These are phyloP conservation scores for Gentiana macrophylla DNA, from an alignment of 257 asterid species.

Conservation along the genomic window DNA sequence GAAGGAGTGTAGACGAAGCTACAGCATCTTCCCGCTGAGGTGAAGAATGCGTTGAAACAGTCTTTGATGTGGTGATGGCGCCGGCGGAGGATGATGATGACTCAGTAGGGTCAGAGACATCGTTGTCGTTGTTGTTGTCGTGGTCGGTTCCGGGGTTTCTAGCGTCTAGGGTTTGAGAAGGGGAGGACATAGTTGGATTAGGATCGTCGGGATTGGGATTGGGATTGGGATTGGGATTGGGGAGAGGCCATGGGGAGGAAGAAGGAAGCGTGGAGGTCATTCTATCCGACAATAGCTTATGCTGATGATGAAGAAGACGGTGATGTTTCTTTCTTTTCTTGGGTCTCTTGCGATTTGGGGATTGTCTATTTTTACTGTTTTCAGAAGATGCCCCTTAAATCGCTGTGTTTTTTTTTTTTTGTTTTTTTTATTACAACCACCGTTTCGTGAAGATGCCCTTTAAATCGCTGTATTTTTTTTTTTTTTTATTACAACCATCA, in stretches of 20 bases:
- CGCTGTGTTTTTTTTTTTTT: too few species aligned
- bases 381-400: too few species aligned
- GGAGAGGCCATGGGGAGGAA: constrained; percentile 15
- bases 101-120: constrained; percentile 5
- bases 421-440: too few species aligned
- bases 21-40: not conserved
- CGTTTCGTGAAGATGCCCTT: too few species aligned
- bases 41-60: constrained; percentile 27
- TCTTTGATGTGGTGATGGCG: constrained; percentile 7
- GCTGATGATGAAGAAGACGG: too few species aligned
- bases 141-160: not conserved
- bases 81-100: constrained; percentile 2
- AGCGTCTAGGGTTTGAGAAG: constrained; percentile 2
- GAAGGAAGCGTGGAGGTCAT: constrained; percentile 21
- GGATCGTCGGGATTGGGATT: constrained; percentile 3
- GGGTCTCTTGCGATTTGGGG: not conserved
- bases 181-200: constrained; percentile 4
- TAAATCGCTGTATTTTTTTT: too few species aligned
- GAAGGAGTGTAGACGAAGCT: constrained; percentile 14
- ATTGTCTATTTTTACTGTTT: not conserved
- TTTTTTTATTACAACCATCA: too few species aligned
- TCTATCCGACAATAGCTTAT: too few species aligned
- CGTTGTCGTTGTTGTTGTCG: constrained; percentile 8
- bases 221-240: not conserved
- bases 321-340: too few species aligned